These are phyloP conservation scores for Hyaloperonospora brassicae DNA, from an alignment of 352 stramenopile genomes.

Conservation along the genomic window DNA sequence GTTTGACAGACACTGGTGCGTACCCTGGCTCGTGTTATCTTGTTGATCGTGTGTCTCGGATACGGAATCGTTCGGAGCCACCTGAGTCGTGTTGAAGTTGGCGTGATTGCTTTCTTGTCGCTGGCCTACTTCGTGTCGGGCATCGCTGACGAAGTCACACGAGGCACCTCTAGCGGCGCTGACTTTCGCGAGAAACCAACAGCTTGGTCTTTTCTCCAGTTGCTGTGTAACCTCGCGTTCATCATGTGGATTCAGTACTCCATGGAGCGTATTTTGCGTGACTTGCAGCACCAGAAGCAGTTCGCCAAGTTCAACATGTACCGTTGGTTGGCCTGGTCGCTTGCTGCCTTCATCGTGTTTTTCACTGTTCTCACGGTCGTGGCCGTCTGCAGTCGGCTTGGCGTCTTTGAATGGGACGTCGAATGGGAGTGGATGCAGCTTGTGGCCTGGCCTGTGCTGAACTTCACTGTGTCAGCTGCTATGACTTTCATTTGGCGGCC, in stretches of 20 bases:
- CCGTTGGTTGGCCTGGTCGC: conserved; percentile 64
- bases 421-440: conserved; percentile 89
- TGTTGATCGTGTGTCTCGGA: conserved; percentile 85
- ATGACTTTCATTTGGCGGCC: conserved; percentile 89
- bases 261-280: conserved; percentile 76
- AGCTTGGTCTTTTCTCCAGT: conserved; percentile 78
- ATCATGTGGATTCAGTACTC: conserved; percentile 89
- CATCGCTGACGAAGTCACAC: conserved; percentile 68
- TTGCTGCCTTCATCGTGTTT: conserved; percentile 82
- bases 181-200: conserved; percentile 74
- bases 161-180: conserved; percentile 65
- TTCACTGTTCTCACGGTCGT: conserved; percentile 83
- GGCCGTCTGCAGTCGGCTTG: conserved; percentile 69
- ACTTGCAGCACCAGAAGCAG: conserved; percentile 80
- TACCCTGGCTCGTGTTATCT: conserved; percentile 75
- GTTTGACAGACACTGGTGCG: conserved; percentile 53
- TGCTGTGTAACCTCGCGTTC: conserved; percentile 83
- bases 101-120: conserved; percentile 54
- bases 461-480: conserved; percentile 84
- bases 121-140: conserved; percentile 70
- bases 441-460: conserved; percentile 87
- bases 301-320: conserved; percentile 89
- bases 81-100: conserved; percentile 44
- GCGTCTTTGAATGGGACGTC: conserved; percentile 85
- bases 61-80: conserved; percentile 81